Conservation (phyloP, 305 asterid genomes). For the Fraxinus dipetala region DNA sequence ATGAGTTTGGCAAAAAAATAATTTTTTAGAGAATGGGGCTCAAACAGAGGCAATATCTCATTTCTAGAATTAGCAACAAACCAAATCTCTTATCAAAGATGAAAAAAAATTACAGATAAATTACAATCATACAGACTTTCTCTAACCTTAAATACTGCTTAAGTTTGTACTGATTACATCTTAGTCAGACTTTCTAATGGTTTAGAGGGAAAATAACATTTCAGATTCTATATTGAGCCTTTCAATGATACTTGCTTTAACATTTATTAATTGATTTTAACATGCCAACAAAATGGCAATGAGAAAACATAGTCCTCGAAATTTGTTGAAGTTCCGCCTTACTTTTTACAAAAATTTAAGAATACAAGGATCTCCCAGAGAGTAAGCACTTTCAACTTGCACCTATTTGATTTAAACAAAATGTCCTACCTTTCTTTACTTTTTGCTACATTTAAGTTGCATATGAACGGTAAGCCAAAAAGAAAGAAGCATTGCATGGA, state of each 20-base stretch:
- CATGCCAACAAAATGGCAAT: not conserved
- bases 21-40: not conserved
- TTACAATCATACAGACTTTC: not conserved
- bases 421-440: not conserved
- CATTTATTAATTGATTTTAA: not conserved
- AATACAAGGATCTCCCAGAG: not conserved
- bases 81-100: not conserved
- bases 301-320: not conserved
- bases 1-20: too few relatives aligned
- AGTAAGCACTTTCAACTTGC: not conserved
- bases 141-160: not conserved
- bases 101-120: not conserved
- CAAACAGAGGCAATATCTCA: not conserved
- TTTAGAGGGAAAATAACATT: not conserved
- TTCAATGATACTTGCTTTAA: not conserved
- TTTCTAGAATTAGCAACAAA: not conserved
- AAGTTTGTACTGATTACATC: not conserved
- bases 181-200: not conserved
- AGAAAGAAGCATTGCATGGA: too few relatives aligned
- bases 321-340: not conserved
- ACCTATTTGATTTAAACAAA: not conserved
- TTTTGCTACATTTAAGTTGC: too few relatives aligned
- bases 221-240: not conserved
- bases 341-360: not conserved
- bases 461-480: too few relatives aligned